Evolutionary conservation across 805 yeast species (phyloP).

Genomic region (Sugiyamaella marilandica): DNA sequence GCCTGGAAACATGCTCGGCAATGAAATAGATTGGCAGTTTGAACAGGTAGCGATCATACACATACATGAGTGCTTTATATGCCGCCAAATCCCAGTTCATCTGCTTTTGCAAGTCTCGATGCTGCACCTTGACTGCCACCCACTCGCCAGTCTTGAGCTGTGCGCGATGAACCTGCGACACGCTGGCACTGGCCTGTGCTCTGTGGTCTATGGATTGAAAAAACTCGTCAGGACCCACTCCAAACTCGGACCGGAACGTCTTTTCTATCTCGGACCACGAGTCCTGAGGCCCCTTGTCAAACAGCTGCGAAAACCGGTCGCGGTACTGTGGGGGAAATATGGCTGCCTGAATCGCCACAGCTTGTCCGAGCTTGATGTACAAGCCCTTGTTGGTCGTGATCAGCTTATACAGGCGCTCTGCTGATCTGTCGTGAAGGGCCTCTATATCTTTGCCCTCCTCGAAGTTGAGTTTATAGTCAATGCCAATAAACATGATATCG

Average conservation of each 20-base stretch:
- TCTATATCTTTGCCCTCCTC: slow-evolving; percentile 43
- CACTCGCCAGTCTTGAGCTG: slow-evolving; percentile 55
- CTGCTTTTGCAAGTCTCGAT: slow-evolving; percentile 58
- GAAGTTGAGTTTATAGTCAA: slow-evolving; percentile 56
- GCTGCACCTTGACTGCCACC: slow-evolving; percentile 93
- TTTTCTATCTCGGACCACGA: slow-evolving; percentile 37
- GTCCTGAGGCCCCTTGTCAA: slow-evolving; percentile 65
- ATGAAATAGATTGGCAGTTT: slow-evolving; percentile 58
- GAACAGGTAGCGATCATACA: slow-evolving; percentile 52
- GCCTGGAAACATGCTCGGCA: slow-evolving; percentile 53
- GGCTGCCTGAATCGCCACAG: slow-evolving; percentile 68
- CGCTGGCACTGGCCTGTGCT: slow-evolving; percentile 75
- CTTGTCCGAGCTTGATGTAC: slow-evolving; percentile 74
- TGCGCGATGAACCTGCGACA: slow-evolving; percentile 88
- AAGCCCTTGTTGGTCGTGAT: slow-evolving; percentile 50
- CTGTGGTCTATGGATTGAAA: slow-evolving; percentile 46
- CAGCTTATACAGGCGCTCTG: slow-evolving; percentile 46
- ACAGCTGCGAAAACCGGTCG: slow-evolving; percentile 50
- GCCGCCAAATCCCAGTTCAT: slow-evolving; percentile 56
- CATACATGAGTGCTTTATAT: slow-evolving; percentile 46
- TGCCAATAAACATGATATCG: slow-evolving; percentile 47
- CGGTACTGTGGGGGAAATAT: slow-evolving; percentile 64
- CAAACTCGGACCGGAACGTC: slow-evolving; percentile 33
- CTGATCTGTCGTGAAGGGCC: slow-evolving; percentile 54
- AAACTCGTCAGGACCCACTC: slow-evolving; percentile 40